A percentile compares a stretch with the other conserved stretches of the same genome.
Conservation (phyloP, 108 stramenopile species). For the Cyclotella distinguenda region DNA sequence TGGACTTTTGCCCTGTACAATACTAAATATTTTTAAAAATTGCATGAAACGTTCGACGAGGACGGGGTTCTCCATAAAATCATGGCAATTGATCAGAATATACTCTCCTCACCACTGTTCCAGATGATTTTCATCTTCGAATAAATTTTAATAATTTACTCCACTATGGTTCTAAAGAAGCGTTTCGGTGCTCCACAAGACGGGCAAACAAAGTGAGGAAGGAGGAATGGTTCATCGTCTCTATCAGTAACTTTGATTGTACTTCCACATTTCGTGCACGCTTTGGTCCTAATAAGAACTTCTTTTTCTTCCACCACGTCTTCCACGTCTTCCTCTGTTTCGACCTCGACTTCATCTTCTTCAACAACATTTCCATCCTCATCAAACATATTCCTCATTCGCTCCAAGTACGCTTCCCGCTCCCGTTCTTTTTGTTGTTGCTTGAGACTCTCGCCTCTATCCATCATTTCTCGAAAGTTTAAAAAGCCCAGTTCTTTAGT, state of each 20-base stretch:
- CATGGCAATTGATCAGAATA: too few species aligned
- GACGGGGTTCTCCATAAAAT: too few species aligned
- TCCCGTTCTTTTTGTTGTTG: neutral
- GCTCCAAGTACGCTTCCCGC: neutral
- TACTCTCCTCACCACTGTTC: too few species aligned
- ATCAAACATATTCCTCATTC: conserved; percentile 8
- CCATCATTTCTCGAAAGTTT: conserved; percentile 61
- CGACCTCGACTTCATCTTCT: neutral
- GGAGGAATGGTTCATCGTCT: neutral
- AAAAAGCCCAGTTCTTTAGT: conserved; percentile 64
- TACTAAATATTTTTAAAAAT: too few species aligned
- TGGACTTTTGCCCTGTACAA: too few species aligned
- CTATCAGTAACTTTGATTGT: neutral
- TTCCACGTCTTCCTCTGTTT: neutral
- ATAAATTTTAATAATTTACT: too few species aligned
- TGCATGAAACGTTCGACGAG: too few species aligned
- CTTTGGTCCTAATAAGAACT: neutral
- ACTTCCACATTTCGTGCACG: neutral
- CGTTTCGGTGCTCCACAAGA: neutral
- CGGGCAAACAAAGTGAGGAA: conserved; percentile 5
- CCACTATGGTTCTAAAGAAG: neutral
- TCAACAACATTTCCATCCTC: conserved; percentile 6
- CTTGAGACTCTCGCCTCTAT: conserved; percentile 39
- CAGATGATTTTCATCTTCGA: too few species aligned
- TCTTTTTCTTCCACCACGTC: neutral